phyloP scores from a whole-genome alignment of 257 asterid genomes.

The Eucommia ulmoides region DNA sequence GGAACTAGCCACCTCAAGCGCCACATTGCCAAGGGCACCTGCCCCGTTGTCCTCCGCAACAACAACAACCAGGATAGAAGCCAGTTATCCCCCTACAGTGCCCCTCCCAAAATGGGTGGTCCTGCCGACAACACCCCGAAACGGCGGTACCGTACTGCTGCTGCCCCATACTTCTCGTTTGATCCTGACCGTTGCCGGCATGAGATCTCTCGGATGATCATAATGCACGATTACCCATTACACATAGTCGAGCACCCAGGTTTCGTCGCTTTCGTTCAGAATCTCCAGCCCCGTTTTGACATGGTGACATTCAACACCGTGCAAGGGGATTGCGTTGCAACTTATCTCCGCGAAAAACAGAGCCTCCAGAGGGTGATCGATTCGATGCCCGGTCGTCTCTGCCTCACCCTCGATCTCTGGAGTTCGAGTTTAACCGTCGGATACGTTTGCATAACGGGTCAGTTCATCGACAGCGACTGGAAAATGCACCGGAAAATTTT shows the following conservation, averaged over 20 bases:
- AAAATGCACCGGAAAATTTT: conserved; percentile 78
- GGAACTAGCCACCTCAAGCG: conserved; percentile 99
- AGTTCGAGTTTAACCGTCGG: conserved; percentile 51
- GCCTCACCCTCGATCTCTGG: conserved; percentile 84
- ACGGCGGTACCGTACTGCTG: conserved; percentile 55
- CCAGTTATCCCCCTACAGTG: conserved; percentile 40
- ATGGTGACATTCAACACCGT: conserved; percentile 89
- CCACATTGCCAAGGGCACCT: conserved; percentile 84
- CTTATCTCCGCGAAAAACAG: conserved; percentile 72
- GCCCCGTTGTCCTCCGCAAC: conserved; percentile 65
- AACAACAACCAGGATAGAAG: conserved; percentile 56
- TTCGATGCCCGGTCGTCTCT: conserved; percentile 69
- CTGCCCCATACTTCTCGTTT: conserved; percentile 42
- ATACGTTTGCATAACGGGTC: conserved; percentile 70
- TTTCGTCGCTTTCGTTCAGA: conserved; percentile 72
- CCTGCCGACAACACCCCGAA: conserved; percentile 42
- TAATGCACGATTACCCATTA: conserved; percentile 92
- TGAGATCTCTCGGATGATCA: conserved; percentile 84
- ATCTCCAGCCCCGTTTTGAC: conserved; percentile 84
- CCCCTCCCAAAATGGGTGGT: conserved; percentile 56
- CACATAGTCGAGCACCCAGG: conserved; percentile 98
- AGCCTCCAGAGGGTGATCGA: conserved; percentile 63
- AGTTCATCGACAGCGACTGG: conserved; percentile 83
- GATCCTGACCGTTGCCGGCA: conserved; percentile 80
- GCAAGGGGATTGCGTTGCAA: conserved; percentile 89